Conservation (phyloP, 75 land plant species). For the Picea sitchensis region DNA sequence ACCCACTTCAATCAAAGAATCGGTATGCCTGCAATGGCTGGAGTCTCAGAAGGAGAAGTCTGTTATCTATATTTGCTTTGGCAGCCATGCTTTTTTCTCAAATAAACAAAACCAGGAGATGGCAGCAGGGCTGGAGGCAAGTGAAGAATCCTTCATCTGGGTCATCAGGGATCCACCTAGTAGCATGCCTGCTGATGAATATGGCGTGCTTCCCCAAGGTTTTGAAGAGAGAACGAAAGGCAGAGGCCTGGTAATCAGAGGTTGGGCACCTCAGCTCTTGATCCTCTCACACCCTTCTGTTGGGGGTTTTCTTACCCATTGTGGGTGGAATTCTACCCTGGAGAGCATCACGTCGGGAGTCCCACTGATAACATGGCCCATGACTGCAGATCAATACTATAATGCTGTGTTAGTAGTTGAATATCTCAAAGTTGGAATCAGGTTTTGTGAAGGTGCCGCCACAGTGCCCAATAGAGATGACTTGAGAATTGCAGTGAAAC, state of each 20-base stretch:
- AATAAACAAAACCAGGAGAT: constrained; percentile 12
- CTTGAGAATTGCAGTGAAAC: not conserved
- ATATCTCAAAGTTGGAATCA: not conserved
- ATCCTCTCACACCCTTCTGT: not conserved
- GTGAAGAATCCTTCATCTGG: constrained; percentile 11
- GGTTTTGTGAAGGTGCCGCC: not conserved
- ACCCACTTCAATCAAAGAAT: not conserved
- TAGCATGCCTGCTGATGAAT: not conserved
- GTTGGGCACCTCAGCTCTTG: not conserved
- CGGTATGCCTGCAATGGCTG: constrained; percentile 14
- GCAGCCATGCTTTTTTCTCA: constrained; percentile 2
- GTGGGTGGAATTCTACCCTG: not conserved
- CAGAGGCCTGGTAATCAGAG: constrained; percentile 13
- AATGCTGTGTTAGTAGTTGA: not conserved
- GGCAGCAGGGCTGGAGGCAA: constrained; percentile 16
- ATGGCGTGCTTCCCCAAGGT: not conserved
- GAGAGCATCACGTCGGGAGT: not conserved
- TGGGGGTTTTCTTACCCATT: not conserved
- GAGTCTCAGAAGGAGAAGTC: constrained; percentile 3
- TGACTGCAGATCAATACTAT: not conserved
- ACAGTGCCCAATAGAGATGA: not conserved
- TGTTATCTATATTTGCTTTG: constrained; percentile 17
- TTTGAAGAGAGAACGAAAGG: constrained; percentile 14
- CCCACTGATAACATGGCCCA: not conserved
- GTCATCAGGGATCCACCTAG: constrained; percentile 4